Conservation (phyloP, 192 early-diverging fungal species). For the Coemansia sp. region DNA sequence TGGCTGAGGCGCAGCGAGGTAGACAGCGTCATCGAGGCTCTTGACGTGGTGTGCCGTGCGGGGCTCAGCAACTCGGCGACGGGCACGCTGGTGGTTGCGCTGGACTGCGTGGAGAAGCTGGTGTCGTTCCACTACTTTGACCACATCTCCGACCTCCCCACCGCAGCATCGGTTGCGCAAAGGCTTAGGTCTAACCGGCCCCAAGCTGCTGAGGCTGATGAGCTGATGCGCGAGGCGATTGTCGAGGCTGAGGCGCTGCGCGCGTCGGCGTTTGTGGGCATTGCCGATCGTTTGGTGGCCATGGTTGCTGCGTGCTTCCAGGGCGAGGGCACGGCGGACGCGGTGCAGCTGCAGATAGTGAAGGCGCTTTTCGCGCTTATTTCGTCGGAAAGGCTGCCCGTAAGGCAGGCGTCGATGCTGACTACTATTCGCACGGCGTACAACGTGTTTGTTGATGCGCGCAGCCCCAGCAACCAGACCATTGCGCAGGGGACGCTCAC, state of each 20-base stretch:
- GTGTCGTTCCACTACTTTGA: conserved; percentile 66
- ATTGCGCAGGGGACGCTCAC: conserved; percentile 85
- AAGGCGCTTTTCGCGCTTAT: conserved; percentile 88
- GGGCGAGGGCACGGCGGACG: conserved; percentile 79
- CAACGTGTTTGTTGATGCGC: conserved; percentile 85
- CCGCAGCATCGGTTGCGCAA: conserved; percentile 7
- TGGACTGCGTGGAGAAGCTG: conserved; percentile 84
- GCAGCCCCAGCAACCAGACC: conserved; percentile 72
- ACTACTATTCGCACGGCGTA: conserved; percentile 81
- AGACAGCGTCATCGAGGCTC: conserved; percentile 62
- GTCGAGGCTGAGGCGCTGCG: conserved; percentile 14
- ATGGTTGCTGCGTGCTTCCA: conserved; percentile 77
- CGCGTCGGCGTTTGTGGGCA: background rate
- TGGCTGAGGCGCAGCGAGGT: conserved; percentile 24
- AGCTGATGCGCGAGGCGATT: background rate
- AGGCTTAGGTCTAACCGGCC: conserved; percentile 15
- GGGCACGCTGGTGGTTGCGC: conserved; percentile 61
- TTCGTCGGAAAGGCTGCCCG: conserved; percentile 61
- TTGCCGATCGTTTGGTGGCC: conserved; percentile 60
- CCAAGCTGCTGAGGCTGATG: conserved; percentile 4
- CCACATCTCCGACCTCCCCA: conserved; percentile 25
- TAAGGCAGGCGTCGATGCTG: conserved; percentile 76
- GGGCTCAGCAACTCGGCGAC: conserved; percentile 59
- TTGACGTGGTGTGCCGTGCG: conserved; percentile 21
- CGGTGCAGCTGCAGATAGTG: conserved; percentile 88